phyloP scores from a whole-genome alignment of 306 rosid genomes.

The Rosa rugosa region DNA sequence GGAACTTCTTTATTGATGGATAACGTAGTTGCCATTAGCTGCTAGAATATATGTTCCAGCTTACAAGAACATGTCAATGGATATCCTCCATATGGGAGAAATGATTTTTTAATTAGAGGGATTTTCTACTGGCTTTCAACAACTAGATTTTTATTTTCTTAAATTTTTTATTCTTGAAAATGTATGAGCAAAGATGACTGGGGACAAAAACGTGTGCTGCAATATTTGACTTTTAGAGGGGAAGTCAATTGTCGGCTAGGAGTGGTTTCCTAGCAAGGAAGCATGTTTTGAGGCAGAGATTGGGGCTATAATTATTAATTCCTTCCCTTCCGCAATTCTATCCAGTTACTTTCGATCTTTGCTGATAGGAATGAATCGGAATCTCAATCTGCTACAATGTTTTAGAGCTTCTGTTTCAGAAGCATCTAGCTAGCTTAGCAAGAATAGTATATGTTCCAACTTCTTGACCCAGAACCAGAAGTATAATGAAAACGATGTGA shows the following conservation, averaged over 20 bases:
- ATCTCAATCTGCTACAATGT: not conserved
- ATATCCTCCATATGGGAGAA: not conserved
- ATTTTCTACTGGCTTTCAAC: not conserved
- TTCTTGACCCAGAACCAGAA: not conserved
- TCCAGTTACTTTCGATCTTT: not conserved
- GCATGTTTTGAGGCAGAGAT: constrained; percentile 40
- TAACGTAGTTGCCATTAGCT: not conserved
- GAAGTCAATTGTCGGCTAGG: constrained; percentile 33
- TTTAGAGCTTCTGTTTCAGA: not conserved
- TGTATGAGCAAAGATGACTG: not conserved
- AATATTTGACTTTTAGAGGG: constrained; percentile 31
- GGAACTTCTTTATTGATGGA: not conserved
- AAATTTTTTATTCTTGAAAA: not conserved
- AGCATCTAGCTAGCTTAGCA: constrained; percentile 1
- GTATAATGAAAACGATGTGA: not conserved
- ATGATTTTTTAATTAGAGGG: not conserved
- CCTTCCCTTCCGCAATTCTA: not conserved
- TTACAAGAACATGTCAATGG: not conserved
- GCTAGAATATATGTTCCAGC: constrained; percentile 9
- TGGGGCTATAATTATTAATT: constrained; percentile 9
- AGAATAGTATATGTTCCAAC: not conserved
- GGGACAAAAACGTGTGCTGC: constrained; percentile 6
- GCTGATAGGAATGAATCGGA: not conserved
- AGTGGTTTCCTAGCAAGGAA: constrained; percentile 33
- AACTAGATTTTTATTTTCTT: not conserved